A percentile compares a stretch with the other conserved stretches of the same genome.
phyloP scores from a whole-genome alignment of 139 green algal genomes.

The Auxenochlorella pyrenoidosa region DNA sequence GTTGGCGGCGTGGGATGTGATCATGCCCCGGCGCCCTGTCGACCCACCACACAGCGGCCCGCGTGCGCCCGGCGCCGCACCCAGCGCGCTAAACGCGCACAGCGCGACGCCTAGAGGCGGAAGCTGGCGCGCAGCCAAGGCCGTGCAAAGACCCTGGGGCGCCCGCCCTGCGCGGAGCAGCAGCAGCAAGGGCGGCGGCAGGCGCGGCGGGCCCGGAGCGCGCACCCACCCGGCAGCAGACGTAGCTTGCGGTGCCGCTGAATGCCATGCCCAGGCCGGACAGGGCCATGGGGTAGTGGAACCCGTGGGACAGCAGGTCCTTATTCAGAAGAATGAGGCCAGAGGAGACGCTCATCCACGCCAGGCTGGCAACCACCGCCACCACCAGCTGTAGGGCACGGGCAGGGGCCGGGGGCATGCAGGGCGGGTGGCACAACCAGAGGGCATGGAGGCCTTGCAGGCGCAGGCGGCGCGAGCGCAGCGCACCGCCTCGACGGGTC shows the following conservation, averaged over 20 bases:
- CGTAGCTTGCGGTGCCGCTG: slow-evolving; percentile 62
- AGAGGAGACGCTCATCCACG: slow-evolving; percentile 77
- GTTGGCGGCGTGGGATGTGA: no score
- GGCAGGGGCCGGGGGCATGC: neutral
- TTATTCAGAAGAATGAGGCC: slow-evolving; percentile 89
- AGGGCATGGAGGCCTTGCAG: no score
- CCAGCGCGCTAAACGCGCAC: neutral
- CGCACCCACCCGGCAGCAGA: slow-evolving; percentile 62
- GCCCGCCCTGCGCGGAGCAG: no score
- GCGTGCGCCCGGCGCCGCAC: neutral
- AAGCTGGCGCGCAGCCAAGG: neutral
- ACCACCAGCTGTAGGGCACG: slow-evolving; percentile 8
- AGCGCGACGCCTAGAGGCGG: neutral
- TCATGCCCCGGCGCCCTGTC: no score
- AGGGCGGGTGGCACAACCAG: no score
- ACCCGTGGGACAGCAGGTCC: slow-evolving; percentile 80
- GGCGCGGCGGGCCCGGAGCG: no score
- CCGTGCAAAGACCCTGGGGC: no score
- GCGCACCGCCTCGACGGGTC: no score
- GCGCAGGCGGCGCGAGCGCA: no score
- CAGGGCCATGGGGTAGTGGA: slow-evolving; percentile 84
- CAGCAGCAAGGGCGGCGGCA: no score
- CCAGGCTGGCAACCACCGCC: slow-evolving; percentile 42
- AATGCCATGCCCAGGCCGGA: slow-evolving; percentile 82
- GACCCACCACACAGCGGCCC: no score